phyloP scores from a whole-genome alignment of 495 filamentous ascomycete species.

The Barbatosphaeria neglecta region DNA sequence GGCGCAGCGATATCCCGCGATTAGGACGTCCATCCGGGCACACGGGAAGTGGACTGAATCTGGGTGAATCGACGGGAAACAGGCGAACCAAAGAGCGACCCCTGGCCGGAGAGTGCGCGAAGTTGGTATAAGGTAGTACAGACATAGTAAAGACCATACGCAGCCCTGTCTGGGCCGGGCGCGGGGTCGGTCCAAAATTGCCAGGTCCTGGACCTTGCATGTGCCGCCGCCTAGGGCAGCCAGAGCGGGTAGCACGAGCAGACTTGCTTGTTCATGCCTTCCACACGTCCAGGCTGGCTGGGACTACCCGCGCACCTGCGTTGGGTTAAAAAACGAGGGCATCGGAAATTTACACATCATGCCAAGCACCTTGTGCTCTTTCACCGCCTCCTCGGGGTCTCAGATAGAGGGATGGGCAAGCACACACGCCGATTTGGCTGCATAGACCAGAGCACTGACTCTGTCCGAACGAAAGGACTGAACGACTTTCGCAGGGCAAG shows the following conservation, averaged over 20 bases:
- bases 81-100: not conserved
- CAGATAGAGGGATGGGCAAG: not conserved
- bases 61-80: not conserved
- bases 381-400: not conserved
- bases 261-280: no score
- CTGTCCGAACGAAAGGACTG: not conserved
- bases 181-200: not conserved
- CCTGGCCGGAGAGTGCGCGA: not conserved
- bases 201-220: no score
- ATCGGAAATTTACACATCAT: no score
- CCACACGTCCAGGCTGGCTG: no score
- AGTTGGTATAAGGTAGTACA: not conserved
- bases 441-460: not conserved
- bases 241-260: no score
- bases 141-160: not conserved
- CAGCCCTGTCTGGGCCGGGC: not conserved
- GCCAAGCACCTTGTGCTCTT: no score
- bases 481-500: no score
- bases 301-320: no score
- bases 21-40: not conserved
- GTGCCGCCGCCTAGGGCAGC: no score
- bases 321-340: no score
- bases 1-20: not conserved
- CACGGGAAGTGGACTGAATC: not conserved
- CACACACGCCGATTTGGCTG: not conserved